Evolutionary conservation across 352 stramenopile species (phyloP), one percentile per base, ranked within the genome.

Genomic region (Phytopythium montanum): DNA sequence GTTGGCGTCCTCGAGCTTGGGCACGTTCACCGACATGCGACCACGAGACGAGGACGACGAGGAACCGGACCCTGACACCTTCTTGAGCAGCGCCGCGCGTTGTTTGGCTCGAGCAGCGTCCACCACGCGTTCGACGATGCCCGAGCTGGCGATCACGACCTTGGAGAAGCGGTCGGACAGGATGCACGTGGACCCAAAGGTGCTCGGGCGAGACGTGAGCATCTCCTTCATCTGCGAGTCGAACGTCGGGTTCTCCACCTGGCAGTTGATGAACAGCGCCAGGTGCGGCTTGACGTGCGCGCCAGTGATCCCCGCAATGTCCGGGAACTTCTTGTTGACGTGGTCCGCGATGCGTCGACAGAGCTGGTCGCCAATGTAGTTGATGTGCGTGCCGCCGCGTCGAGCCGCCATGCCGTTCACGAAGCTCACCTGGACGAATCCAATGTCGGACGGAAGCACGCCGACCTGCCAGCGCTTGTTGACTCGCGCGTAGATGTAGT

Each of bases 191-290:
- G 88, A 98, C 19, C 87, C 88, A 62, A 97, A 98, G 0, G 81
- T 84, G 16, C 80, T 75, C 14, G 86, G 80, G 5, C 84, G 79
- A 2, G 94, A 99, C 3, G 97, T 99, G 52, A 99, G 92, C 60
- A 91, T 96, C 70, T 99, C 98, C 71, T 99, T 99, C 62, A 98
- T 99, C 65, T 99, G 98, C 56, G 94, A 99, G 67, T 99, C 97
- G 68, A 99, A 99, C 2, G 96, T 97, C 19, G 97, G 97, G 72
- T 99, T 99, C 57, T 99, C 93, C 23, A 99, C 97, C 51, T 99
- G 81, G 60, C 90, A 98, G 72, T 99, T 99, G 45, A 99, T 96
- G 75, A 99, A 99, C 18, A 99, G 80, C 10, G 80, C 87, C 31
- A 99, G 69, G 70, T 99, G 96, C 52, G 98, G 97, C 73, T 99